Conservation (phyloP, 177 flowering plant species). For the Tripterygium wilfordii region DNA sequence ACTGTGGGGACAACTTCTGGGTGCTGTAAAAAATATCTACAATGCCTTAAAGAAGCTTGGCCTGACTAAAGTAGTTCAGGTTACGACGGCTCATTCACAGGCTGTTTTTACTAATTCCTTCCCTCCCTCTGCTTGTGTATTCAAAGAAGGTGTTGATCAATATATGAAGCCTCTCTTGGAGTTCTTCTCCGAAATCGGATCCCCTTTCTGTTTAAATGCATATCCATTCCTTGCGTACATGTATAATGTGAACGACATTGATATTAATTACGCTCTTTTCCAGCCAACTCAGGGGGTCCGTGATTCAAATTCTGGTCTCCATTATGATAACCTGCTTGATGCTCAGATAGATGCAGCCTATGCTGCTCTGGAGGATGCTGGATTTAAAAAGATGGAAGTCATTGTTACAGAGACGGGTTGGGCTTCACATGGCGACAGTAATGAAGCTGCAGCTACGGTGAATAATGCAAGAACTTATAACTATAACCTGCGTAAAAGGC, state of each 20-base stretch:
- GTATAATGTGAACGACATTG: slow-evolving; percentile 44
- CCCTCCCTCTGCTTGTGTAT: slow-evolving; percentile 72
- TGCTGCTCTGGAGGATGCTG: slow-evolving; percentile 60
- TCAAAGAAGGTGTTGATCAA: slow-evolving; percentile 38
- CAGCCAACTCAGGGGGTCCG: slow-evolving; percentile 36
- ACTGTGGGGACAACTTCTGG: slow-evolving; percentile 40
- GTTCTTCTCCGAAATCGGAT: slow-evolving; percentile 50
- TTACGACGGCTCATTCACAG: slow-evolving; percentile 64
- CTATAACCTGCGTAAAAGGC: slow-evolving; percentile 71
- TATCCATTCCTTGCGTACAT: slow-evolving; percentile 72
- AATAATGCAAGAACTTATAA: slow-evolving; percentile 65
- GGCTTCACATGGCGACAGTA: slow-evolving; percentile 74
- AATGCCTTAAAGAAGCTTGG: slow-evolving; percentile 42
- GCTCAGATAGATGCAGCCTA: slow-evolving; percentile 83
- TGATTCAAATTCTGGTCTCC: slow-evolving; percentile 46
- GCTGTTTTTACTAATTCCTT: slow-evolving; percentile 60
- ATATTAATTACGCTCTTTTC: slow-evolving; percentile 75
- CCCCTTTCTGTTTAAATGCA: slow-evolving; percentile 79
- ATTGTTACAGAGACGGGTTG: slow-evolving; percentile 86
- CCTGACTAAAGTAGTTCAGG: slow-evolving; percentile 37
- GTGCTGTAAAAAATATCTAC: slow-evolving; percentile 61
- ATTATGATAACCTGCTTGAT: slow-evolving; percentile 82
- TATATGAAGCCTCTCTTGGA: slow-evolving; percentile 73
- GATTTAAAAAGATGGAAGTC: slow-evolving; percentile 70
- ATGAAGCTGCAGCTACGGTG: slow-evolving; percentile 65